Evolutionary conservation across 257 asterid species (phyloP), one percentile per base, ranked within the genome.

Genomic region (Paraleonurus japonicus): DNA sequence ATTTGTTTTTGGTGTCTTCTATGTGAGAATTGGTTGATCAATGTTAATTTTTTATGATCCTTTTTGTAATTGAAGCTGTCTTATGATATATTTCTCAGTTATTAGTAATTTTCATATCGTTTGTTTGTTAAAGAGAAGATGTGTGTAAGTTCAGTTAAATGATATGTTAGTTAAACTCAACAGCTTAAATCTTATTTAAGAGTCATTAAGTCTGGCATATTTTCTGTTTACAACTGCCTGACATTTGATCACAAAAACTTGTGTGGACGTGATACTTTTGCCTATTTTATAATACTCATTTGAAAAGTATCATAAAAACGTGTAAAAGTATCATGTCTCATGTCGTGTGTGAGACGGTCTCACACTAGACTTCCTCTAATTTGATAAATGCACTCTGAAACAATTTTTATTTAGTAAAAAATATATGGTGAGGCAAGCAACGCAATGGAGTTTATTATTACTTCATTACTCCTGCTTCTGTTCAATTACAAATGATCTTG

Each of bases 181-280:
- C 72, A 11, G 47, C 70, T 72, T 54, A 55, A 65, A 39, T 28
- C 8, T 27, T 47, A 62, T 62, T 35, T 41, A 37, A 20, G 12
- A 74, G 26, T 0, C 26, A 58, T 53, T 65, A 43, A 47, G 35
- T 33, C 51, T 24, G 27, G n/a, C 7, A 11, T 75, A 23, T 5
- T 30, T 30, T 30, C 23, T 48, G 48, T 24, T 61, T 54, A 24
- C 20, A 15, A 54, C 53, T 55, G 3, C 27, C 37, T 54, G 50
- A 54, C 15, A 51, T 63, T 16, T 66, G 74, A 26, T 70, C n/a
- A n/a, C n/a, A n/a, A n/a, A n/a, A n/a, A n/a, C n/a, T n/a, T n/a
- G n/a, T n/a, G n/a, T n/a, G n/a, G n/a, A n/a, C n/a, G n/a, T n/a
- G n/a, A n/a, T n/a, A n/a, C n/a, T n/a, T n/a, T n/a, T n/a, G n/a